Base-by-base conservation (phyloP, 352 stramenopile genomes). In the Pythium aquatile region DNA sequence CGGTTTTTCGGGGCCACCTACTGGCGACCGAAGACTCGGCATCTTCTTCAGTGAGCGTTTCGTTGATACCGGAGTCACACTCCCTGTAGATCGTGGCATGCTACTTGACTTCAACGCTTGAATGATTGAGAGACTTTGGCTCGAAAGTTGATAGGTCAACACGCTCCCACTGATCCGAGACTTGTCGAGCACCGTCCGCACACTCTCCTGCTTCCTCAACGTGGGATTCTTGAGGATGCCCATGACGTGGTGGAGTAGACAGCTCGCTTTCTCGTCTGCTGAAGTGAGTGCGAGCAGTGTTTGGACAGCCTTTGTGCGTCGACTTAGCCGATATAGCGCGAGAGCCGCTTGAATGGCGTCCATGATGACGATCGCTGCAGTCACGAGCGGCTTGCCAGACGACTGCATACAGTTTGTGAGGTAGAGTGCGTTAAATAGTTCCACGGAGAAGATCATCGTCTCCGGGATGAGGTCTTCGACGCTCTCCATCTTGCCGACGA, bases 361-460 rank as follows among this genome's bases (percentile, higher is more conserved):
- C n/a, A 61, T 24, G 2, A 57, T 20, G n/a, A 67, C 30, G 42
- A 67, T 67, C 7, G 52, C 42, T 16, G 20, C 53, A 3, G 40
- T 67, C 7, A 47, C 52, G 10, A 48, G n/a, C 16, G 40, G 39
- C 4, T 29, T 55, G 11, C 49, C 51, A 0, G 59, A 44, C 7
- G 24, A 48, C n/a, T 66, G 59, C 59, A 66, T 66, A 14, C 59
- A 66, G 0, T 40, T 66, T 3, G 59, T 44, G 35, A 66, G 26
- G 49, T 59, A 66, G 14, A 66, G 37, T 10, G 59, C 37, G 49
- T 66, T 66, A 39, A 66, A 66, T 2, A 66, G 37, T 40, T 66
- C 59, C 29, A 66, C 30, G 5, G 49, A 59, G 29, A 66, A 66
- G 47, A 66, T 66, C 49, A 60, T 66, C 9, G 58, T 52, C 3